phyloP scores from a whole-genome alignment of 148 eudicot genomes.

The Chenopodium suecicum region DNA sequence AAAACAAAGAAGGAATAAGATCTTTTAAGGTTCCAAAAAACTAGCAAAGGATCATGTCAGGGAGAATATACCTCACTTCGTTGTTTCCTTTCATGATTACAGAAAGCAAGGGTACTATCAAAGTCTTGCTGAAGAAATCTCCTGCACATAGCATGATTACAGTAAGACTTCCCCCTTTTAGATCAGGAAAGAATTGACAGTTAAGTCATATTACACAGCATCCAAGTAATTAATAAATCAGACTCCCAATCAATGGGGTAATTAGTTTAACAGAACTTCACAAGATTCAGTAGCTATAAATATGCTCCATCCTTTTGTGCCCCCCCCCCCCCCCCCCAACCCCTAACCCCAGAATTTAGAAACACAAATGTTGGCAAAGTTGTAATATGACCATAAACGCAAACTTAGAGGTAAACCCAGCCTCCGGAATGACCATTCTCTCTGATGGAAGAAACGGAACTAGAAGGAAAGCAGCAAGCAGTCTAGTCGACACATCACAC shows the following conservation, averaged over 20 bases:
- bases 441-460: neutral
- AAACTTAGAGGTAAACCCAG: neutral
- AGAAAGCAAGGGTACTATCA: conserved; percentile 82
- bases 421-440: neutral
- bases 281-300: neutral
- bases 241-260: neutral
- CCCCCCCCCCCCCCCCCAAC: neutral
- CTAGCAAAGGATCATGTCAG: neutral
- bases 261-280: neutral
- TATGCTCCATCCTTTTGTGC: neutral
- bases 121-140: conserved; percentile 88
- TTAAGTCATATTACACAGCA: neutral
- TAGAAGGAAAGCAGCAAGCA: neutral
- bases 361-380: neutral
- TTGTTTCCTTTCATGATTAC: conserved; percentile 87
- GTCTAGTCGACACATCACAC: neutral
- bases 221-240: neutral
- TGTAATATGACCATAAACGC: neutral
- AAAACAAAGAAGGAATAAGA: neutral
- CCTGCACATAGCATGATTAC: conserved; percentile 41
- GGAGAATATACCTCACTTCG: conserved; percentile 66
- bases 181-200: neutral
- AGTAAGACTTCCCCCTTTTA: conserved; percentile 2
- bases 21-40: conserved; percentile 6
- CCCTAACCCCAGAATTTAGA: neutral